Evolutionary conservation across 2,329 filamentous ascomycete species (phyloP), one percentile per base, ranked within the genome.

Genomic region (Plenodomus biglobosus): DNA sequence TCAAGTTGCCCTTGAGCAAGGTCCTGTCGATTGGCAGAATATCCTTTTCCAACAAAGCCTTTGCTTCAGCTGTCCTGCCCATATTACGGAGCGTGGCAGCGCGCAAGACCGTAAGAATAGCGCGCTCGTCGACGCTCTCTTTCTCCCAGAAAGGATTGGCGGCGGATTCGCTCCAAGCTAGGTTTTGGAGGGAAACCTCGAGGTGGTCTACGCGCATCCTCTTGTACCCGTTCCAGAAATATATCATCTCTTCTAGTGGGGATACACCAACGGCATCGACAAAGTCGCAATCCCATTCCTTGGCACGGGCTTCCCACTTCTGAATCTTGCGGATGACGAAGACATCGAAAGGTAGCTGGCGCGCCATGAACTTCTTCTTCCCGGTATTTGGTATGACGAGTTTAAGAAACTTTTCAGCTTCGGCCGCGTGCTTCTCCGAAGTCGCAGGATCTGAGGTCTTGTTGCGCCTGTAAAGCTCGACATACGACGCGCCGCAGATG

Each of bases 151-250:
- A 66, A 35, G 74, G 71, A 48, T 80, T 79, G 27, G 68, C 61
- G 21, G 73, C 70, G 21, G 56, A 58, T 59, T 90, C 84, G 49
- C 86, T 84, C 74, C 90, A 95, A 0, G 77, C 75, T 10, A 96
- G 73, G n/a, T 80, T 80, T 1, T 68, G 72, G 32, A 90, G 68
- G 0, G 85, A 88, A 36, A 77, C 74, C 40, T 86, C 76, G 13
- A 96, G 76, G 50, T 92, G 82, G 0, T 75, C 73, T 1, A 73
- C 61, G 2, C 81, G 77, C 89, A 96, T 95, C 45, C 90, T 84
- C 72, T 89, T 92, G 60, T 84, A 85, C 0, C 92, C 92, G 64
- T 90, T 92, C 92, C 92, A 97, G 61, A 97, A 84, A 69, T 92
- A 95, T 11, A 88, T 85, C 87, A 97, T 95, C 75, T 97, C 94